Base-by-base conservation (phyloP, 2,329 filamentous ascomycete genomes). In the Diaporthe humulicola region DNA sequence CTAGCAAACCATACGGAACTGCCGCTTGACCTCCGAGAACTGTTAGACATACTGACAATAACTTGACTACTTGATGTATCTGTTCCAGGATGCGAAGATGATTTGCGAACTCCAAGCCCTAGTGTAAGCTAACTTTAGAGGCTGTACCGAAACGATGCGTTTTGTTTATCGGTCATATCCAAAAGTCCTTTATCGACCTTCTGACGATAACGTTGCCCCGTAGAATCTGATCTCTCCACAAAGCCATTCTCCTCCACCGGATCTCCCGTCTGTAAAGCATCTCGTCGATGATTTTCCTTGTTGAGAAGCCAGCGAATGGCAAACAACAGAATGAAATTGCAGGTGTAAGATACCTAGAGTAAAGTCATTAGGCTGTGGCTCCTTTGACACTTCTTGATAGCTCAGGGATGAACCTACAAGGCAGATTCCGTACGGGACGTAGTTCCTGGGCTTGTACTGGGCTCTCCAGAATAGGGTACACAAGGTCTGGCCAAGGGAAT, bases 401-500 rank as follows among this genome's bases (percentile, higher is more conserved):
- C 38, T 10, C 19, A 33, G 0, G 30, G 1, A 36, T 45, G 14
- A 8, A 7, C 69, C 10, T 45, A 71, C 54, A 45, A 71, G 54
- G n/a, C 40, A 40, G n/a, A 71, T 71, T 40, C 69, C 38, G 19
- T 58, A 71, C 1, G 69, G 69, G 22, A 71, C 54, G 12, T 71
- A 71, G 17, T 60, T 71, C 54, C 69, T 71, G 15, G 54, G 69
- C 22, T 71, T 71, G 15, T 71, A 71, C 19, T 40, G 38, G 7
- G 67, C 67, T 42, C 52, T 71, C 67, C 67, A 71, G 25, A 71
- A 71, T 12, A 57, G 38, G 14, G 67, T 71, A 30, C 67, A 71
- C 1, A 71, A 28, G 4, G 52, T 71, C 45, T 71, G 67, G 25
- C 67, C 67, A 15, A 71, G 52, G 15, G 67, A 56, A 19, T 48